phyloP scores from a whole-genome alignment of 495 filamentous ascomycete genomes.

The Aeminium ludgeri region DNA sequence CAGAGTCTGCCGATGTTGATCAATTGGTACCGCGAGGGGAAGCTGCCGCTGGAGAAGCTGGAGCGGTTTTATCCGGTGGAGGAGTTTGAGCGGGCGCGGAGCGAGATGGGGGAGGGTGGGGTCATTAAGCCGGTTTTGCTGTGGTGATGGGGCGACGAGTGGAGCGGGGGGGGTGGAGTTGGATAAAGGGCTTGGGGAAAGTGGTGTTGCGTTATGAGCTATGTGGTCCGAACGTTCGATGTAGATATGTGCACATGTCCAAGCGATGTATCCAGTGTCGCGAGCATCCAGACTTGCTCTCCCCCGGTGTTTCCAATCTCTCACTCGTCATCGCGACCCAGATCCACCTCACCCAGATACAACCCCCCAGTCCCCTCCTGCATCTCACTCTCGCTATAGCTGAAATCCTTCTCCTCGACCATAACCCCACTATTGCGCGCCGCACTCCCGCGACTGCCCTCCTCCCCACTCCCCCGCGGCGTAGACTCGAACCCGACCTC shows the following conservation, averaged over 20 bases:
- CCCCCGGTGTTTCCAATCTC: too few species aligned
- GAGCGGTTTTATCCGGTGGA: slow-evolving; percentile 40
- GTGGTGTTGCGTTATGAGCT: too few species aligned
- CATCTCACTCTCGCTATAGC: slow-evolving; percentile 16
- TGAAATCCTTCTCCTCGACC: slow-evolving; percentile 30
- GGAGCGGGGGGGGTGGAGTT: too few species aligned
- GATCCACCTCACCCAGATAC: too few species aligned
- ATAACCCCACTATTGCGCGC: slow-evolving; percentile 25
- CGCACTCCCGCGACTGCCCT: slow-evolving; percentile 22
- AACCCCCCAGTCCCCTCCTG: slow-evolving; percentile 5
- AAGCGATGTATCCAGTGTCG: too few species aligned
- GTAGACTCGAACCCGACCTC: slow-evolving; percentile 9
- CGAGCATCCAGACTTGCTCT: too few species aligned
- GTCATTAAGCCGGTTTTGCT: slow-evolving; percentile 18
- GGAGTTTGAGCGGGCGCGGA: slow-evolving; percentile 37
- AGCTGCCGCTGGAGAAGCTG: slow-evolving; percentile 20
- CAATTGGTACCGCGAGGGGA: slow-evolving; percentile 19
- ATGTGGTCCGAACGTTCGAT: too few species aligned
- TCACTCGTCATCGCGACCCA: too few species aligned
- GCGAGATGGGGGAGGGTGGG: slow-evolving; percentile 27
- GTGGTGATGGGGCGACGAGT: too few species aligned
- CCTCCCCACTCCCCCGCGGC: neutral
- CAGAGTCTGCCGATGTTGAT: slow-evolving; percentile 14
- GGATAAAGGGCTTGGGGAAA: too few species aligned
- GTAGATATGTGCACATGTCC: too few species aligned